Evolutionary conservation across 2,329 filamentous ascomycete genomes (phyloP), one percentile per base, ranked within the genome.

Genomic region (Aureobasidium namibiae): DNA sequence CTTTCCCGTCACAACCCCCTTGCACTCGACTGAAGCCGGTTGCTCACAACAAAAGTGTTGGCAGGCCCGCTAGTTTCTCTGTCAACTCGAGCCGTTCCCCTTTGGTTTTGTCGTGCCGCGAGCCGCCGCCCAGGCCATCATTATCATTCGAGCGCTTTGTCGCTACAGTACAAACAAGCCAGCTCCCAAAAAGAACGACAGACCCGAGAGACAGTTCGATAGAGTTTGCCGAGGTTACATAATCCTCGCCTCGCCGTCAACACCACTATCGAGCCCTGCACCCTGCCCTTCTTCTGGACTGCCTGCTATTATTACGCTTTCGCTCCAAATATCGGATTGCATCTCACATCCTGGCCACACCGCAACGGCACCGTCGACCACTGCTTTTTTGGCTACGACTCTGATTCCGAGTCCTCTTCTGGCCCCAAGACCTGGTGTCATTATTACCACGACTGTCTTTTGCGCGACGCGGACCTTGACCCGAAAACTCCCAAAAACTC

Each of bases 351-450:
- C 66, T 70, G 73, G 61, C 70, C 75, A 65, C 79, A 76, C 75
- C 73, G 77, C 67, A 76, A 77, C 67, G 75, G 73, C 68, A 66
- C 66, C 31, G 60, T 67, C 59, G 65, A 69, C 60, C 57, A 65
- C 38, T 29, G 45, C 42, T 36, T n/a, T 33, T n/a, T n/a, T n/a
- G n/a, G n/a, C n/a, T n/a, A n/a, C n/a, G 26, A 11, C 13, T 21
- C 11, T 57, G 67, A 36, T 41, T 39, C 49, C 44, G 49, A 44
- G 38, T 38, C 42, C n/a, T 24, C 45, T 34, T 21, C 34, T 11
- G 50, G 36, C 34, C 56, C 21, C 62, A 62, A 53, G 71, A 74
- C 61, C 63, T 74, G 16, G 66, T 74, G 13, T 75, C 26, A 16
- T 26, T 23, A 13, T 42, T 23, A 23, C 6, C 26, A 26, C 26